Conservation (phyloP, 148 eudicot genomes). For the Vaccinium macrocarpon region DNA sequence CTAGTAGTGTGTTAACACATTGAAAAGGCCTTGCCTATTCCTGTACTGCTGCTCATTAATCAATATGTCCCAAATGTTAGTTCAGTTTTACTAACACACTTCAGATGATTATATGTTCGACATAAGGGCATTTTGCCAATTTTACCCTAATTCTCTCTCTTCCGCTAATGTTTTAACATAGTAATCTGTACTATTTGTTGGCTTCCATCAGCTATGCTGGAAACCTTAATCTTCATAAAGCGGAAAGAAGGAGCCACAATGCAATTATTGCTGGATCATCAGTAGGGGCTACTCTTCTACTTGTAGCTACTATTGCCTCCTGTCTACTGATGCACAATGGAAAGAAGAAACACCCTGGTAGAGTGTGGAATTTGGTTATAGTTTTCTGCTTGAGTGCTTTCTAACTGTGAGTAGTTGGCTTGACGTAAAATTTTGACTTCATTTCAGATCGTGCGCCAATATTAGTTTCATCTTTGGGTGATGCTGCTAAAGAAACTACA, state of each 20-base stretch:
- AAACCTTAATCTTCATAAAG: constrained; percentile 58
- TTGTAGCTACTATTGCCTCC: constrained; percentile 55
- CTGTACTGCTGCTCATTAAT: too few relatives aligned
- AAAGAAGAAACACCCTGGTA: constrained; percentile 37
- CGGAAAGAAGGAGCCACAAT: constrained; percentile 32
- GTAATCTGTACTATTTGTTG: not conserved
- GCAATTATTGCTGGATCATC: constrained; percentile 64
- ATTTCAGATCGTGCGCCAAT: constrained; percentile 45
- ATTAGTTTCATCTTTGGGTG: constrained; percentile 47
- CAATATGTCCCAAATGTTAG: not conserved
- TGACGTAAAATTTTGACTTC: constrained; percentile 14
- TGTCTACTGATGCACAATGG: constrained; percentile 50
- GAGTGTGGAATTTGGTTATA: not conserved
- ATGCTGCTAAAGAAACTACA: constrained; percentile 74
- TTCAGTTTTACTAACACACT: not conserved
- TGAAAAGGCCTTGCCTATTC: too few relatives aligned
- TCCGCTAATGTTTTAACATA: not conserved
- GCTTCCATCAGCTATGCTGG: constrained; percentile 60
- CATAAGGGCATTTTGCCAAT: too few relatives aligned
- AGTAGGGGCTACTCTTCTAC: constrained; percentile 70
- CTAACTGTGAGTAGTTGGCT: constrained; percentile 11
- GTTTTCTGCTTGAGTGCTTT: too few relatives aligned
- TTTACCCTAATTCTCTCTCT: not conserved
- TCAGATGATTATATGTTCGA: not conserved
- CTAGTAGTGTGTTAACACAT: too few relatives aligned